Evolutionary conservation across 495 filamentous ascomycete genomes (phyloP), one percentile per base, ranked within the genome.

Genomic region (Aspergillus funiculosus): DNA sequence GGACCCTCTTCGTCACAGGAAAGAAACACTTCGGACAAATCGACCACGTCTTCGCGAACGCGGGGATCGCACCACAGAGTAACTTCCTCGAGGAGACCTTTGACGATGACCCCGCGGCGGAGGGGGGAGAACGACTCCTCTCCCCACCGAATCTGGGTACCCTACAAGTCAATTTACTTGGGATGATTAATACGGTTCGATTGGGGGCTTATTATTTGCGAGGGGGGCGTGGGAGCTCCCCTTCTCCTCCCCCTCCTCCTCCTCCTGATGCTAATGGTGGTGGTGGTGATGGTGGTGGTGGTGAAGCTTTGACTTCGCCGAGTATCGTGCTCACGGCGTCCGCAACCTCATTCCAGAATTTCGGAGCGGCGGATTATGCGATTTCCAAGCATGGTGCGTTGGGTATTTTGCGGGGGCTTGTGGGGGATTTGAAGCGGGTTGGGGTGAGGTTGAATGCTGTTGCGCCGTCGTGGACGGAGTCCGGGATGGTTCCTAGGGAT

Each of bases 31-130:
- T 66, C 47, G 66, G 69, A 5, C 64, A 60, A 4, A 71, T 78
- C 24, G 74, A 78, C 48, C 63, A 69, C 41, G 73, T 74, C 14
- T 68, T 76, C 25, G 72, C 72, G 25, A 75, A 74, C 32, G 74
- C 74, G 4, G 74, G 74, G 11, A 52, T 76, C 11, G 53, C 52
- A 5, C 66, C 67, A 5, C 60, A 51, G 0, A 56, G 54, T 1
- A 54, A 68, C 39, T 72, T 73, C 47, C 48, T 71, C 8, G 64
- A 60, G 6, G 52, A 68, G 13, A 67, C 60, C 13, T 57, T 67
- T 18, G 66, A 74, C 15, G 63, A 43, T 4, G 28, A 15, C 10
- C 4, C 3, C 10, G 15, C 4, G 3, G 15, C 4, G 3, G 39
- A 65, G 2, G 38, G 17, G 4, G 27, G 17, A 10, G 41, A 61